These are phyloP conservation scores for Sporothrix humicola DNA, from an alignment of 2,329 filamentous ascomycete species.

Conservation along the genomic window DNA sequence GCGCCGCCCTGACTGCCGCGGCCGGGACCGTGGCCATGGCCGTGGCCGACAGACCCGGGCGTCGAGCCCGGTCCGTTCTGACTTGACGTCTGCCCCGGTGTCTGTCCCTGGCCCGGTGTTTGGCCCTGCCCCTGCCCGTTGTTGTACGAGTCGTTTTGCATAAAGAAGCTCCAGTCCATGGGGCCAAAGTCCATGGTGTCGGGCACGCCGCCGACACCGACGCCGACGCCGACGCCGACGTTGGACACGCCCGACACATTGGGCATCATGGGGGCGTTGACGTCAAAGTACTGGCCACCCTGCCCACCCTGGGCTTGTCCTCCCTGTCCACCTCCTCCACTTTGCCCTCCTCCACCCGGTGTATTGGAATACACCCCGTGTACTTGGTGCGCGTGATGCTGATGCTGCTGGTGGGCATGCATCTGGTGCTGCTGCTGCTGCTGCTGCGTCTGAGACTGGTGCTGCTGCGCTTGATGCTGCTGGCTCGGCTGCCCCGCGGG, in stretches of 20 bases:
- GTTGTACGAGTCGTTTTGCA: conserved; percentile 47
- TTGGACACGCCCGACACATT: no score
- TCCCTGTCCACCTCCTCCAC: not conserved
- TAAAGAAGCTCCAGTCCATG: conserved; percentile 58
- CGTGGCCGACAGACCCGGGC: not conserved
- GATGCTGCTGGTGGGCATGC: conserved; percentile 41
- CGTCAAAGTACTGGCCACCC: conserved; percentile 39
- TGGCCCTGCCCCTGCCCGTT: conserved; percentile 19
- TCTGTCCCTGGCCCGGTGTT: not conserved
- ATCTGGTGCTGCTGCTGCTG: conserved; percentile 26
- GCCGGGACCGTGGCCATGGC: not conserved
- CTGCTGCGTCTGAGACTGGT: conserved; percentile 15
- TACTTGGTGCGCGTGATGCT: conserved; percentile 46
- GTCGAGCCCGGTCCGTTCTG: not conserved
- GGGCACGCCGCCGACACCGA: conserved; percentile 30
- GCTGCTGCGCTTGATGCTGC: conserved; percentile 48
- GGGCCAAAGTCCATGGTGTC: conserved; percentile 43
- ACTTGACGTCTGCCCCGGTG: no score
- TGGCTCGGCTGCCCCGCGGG: conserved; percentile 43
- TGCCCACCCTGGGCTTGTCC: not conserved
- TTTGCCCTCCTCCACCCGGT: conserved; percentile 32
- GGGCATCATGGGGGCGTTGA: conserved; percentile 33
- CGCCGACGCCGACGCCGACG: conserved; percentile 34
- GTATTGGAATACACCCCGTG: not conserved
- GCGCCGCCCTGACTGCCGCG: no score